Conservation (phyloP, 345 rosid species). For the Lepidium sativum region DNA sequence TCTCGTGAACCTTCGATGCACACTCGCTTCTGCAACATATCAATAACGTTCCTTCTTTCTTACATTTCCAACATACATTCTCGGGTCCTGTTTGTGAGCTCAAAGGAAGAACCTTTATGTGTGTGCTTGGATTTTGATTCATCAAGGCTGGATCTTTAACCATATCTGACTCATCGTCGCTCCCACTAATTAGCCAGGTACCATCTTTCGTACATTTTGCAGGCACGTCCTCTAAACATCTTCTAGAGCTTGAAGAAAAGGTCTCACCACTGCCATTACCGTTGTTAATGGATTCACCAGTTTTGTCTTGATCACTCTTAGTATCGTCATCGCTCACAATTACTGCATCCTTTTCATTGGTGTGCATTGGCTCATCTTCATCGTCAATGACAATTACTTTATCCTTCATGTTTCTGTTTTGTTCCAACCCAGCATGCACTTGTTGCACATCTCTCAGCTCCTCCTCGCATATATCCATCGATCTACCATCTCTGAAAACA, state of each 20-base stretch:
- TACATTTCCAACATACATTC: constrained; percentile 20
- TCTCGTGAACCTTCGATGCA: constrained; percentile 19
- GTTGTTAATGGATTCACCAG: neutral
- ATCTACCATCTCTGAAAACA: constrained; percentile 7
- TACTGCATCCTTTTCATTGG: neutral
- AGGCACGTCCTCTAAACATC: neutral
- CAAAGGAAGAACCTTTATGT: neutral
- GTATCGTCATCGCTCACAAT: constrained; percentile 1
- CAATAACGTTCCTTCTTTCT: constrained; percentile 18
- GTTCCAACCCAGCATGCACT: constrained; percentile 3
- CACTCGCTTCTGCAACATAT: constrained; percentile 23
- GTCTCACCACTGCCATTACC: neutral
- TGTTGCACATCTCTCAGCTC: constrained; percentile 5
- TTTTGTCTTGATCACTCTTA: constrained; percentile 8
- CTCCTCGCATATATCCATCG: constrained; percentile 11
- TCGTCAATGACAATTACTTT: constrained; percentile 2
- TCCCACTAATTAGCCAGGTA: constrained; percentile 18
- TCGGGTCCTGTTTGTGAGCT: neutral
- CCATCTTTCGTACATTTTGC: constrained; percentile 19
- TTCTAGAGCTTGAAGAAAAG: neutral
- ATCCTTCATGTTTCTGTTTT: neutral
- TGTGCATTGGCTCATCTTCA: constrained; percentile 13
- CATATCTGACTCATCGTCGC: constrained; percentile 16
- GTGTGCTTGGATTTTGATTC: neutral
- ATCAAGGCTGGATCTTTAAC: neutral